Evolutionary conservation across 345 rosid species (phyloP).

Genomic region (Murraya paniculata): DNA sequence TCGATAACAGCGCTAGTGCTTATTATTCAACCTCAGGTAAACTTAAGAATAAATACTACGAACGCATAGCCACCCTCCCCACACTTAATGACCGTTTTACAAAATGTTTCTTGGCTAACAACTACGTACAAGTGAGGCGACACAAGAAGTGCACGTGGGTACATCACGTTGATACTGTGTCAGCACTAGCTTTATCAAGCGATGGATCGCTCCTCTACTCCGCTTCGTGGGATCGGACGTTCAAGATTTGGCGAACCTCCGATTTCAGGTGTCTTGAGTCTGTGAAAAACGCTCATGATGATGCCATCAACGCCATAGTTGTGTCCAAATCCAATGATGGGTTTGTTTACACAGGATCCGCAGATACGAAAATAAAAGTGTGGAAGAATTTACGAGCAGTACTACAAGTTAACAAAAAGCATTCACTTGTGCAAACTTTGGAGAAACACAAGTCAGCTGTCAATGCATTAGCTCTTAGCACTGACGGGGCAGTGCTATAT

Average conservation of each 20-base stretch:
- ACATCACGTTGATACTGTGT: conserved; percentile 69
- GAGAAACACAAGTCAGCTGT: conserved; percentile 67
- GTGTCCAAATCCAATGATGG: conserved; percentile 54
- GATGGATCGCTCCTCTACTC: conserved; percentile 60
- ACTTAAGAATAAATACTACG: conserved; percentile 25
- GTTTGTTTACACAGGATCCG: conserved; percentile 63
- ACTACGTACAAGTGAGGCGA: conserved; percentile 63
- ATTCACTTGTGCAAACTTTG: conserved; percentile 40
- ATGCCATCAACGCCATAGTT: conserved; percentile 62
- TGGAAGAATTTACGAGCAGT: conserved; percentile 40
- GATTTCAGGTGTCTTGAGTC: conserved; percentile 68
- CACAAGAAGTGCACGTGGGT: conserved; percentile 80
- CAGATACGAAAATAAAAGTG: conserved; percentile 64
- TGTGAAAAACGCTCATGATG: conserved; percentile 56
- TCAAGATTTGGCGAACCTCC: conserved; percentile 67
- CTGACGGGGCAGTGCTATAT: conserved; percentile 55
- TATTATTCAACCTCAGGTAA: neutral
- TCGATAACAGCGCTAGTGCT: conserved; percentile 12
- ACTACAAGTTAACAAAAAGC: conserved; percentile 21
- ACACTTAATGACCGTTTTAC: conserved; percentile 52
- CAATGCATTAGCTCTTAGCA: conserved; percentile 63
- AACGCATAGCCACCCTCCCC: conserved; percentile 59
- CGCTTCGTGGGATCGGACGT: conserved; percentile 74
- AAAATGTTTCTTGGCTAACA: conserved; percentile 37
- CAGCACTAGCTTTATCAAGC: conserved; percentile 47